Percentiles rank a stretch among this genome's conserved stretches.
phyloP scores from a whole-genome alignment of 257 asterid species.

The Ocimum tenuiflorum region DNA sequence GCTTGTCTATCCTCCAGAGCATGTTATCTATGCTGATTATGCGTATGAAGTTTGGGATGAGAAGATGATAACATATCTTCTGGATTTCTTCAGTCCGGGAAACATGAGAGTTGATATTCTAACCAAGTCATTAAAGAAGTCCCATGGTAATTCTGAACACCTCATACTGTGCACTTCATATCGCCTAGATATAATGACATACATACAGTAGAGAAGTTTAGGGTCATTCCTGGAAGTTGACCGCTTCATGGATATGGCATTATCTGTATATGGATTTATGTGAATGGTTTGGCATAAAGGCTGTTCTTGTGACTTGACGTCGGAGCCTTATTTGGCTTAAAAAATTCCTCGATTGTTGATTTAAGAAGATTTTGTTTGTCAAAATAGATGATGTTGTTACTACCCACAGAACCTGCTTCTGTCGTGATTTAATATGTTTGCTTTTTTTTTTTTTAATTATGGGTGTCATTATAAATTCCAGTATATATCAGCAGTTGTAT shows the following conservation, averaged over 20 bases:
- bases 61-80: constrained; percentile 50
- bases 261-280: constrained; percentile 8
- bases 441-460: too few species aligned
- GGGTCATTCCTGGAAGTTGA: not conserved
- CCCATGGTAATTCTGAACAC: constrained; percentile 40
- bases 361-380: not conserved
- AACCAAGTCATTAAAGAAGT: constrained; percentile 61
- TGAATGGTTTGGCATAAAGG: constrained; percentile 6
- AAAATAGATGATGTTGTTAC: too few species aligned
- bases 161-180: constrained; percentile 1
- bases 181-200: not conserved
- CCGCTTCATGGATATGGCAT: constrained; percentile 4
- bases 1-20: constrained; percentile 86
- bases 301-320: not conserved
- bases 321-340: too few species aligned
- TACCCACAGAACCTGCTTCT: too few species aligned
- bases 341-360: too few species aligned
- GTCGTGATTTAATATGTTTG: too few species aligned
- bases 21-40: constrained; percentile 82
- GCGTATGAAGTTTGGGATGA: constrained; percentile 87
- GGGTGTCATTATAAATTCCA: too few species aligned
- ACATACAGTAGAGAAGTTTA: not conserved
- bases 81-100: constrained; percentile 76
- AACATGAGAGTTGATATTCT: constrained; percentile 89
- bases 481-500: not conserved